These are phyloP conservation scores for Helotiales sp. DNA, from an alignment of 2,329 filamentous ascomycete genomes.

Conservation along the genomic window DNA sequence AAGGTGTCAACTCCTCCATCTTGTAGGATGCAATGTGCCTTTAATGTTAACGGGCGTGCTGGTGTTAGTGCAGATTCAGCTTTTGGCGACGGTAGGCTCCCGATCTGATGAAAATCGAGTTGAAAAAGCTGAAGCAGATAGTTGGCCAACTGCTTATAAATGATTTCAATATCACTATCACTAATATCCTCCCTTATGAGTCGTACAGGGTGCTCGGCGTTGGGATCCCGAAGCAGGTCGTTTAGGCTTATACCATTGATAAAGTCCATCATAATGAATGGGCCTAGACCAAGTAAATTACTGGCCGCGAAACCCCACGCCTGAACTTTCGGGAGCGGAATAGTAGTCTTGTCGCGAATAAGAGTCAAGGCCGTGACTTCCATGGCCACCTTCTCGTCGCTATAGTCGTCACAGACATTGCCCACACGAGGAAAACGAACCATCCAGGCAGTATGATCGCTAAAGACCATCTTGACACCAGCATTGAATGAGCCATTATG, in stretches of 20 bases:
- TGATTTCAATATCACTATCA: conserved; percentile 20
- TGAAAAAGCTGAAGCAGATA: conserved; percentile 26
- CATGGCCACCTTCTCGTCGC: conserved; percentile 27
- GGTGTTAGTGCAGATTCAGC: conserved; percentile 23
- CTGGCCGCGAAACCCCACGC: not conserved
- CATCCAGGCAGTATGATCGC: conserved; percentile 25
- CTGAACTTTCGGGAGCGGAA: conserved; percentile 15
- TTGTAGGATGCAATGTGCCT: conserved; percentile 43
- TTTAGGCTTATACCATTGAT: too few relatives aligned
- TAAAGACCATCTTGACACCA: conserved; percentile 44
- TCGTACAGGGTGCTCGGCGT: not conserved
- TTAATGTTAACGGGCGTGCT: conserved; percentile 43
- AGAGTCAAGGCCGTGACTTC: conserved; percentile 23
- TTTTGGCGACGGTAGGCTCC: conserved; percentile 19
- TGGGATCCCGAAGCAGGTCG: too few relatives aligned
- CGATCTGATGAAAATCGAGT: conserved; percentile 26
- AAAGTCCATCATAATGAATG: too few relatives aligned
- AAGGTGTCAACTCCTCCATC: conserved; percentile 42
- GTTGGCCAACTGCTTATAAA: conserved; percentile 25
- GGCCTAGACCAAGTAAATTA: too few relatives aligned
- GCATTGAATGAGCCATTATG: conserved; percentile 44
- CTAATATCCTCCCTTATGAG: conserved; percentile 21
- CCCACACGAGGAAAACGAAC: conserved; percentile 27
- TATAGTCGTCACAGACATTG: conserved; percentile 33
- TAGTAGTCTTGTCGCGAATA: conserved; percentile 11